Evolutionary conservation across 345 rosid genomes (phyloP).

Genomic region (Punica granatum): DNA sequence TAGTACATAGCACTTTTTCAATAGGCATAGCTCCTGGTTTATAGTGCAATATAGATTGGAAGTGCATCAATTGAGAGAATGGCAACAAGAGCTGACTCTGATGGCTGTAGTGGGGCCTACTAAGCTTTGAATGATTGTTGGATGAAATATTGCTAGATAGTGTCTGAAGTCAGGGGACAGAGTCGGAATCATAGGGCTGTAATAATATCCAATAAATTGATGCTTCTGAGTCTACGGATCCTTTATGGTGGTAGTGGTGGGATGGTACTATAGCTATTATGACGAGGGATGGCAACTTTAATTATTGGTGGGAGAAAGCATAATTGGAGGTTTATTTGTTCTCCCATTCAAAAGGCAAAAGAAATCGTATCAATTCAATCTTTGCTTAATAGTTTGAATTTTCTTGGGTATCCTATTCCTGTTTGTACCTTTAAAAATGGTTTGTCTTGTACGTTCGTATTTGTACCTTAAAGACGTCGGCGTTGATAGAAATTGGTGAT

Average conservation of each 20-base stretch:
- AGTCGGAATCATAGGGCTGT: not conserved
- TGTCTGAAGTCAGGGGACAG: not conserved
- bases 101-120: slow-evolving; percentile 5
- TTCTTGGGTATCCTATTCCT: not conserved
- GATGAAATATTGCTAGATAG: slow-evolving; percentile 1
- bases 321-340: not conserved
- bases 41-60: not conserved
- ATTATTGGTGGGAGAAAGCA: not conserved
- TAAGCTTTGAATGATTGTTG: slow-evolving; percentile 3
- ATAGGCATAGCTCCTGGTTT: not conserved
- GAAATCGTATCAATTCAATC: not conserved
- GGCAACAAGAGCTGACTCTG: not conserved
- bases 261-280: not conserved
- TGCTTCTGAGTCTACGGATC: not conserved
- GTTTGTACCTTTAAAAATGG: not conserved
- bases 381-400: not conserved
- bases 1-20: not conserved
- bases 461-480: not conserved
- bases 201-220: not conserved
- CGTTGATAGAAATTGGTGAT: not conserved
- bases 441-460: not conserved
- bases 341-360: not conserved
- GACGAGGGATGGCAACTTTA: not conserved
- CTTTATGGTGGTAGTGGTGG: not conserved
- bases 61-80: slow-evolving; percentile 1